Evolutionary conservation across 371 early-diverging fungal genomes (phyloP), one percentile per base, ranked within the genome.

Genomic region (Mucor mucedo): DNA sequence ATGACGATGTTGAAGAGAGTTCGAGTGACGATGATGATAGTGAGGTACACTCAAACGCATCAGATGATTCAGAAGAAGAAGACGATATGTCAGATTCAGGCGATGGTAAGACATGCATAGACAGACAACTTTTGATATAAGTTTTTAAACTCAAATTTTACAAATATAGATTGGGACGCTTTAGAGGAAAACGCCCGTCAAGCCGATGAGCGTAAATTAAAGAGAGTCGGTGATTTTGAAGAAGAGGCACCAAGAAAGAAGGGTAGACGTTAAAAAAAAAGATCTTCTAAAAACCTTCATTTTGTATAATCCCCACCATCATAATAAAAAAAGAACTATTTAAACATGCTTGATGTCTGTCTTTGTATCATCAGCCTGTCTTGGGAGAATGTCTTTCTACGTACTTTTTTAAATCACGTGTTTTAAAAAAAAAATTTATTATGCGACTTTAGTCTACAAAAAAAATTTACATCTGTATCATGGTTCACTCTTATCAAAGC

Each of bases 131-230:
- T 21, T 21, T 21, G 21, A 21, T 21, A 21, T 21, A 21, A 21
- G 21, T 21, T 21, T 21, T 21, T 21, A 21, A 21, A 21, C 21
- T 21, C 21, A 29, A 58, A 7, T 16, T 32, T 27, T 2, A 39
- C 50, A 14, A 27, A 57, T 35, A 32, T 58, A 71, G 88, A 93
- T 67, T 94, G 94, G 94, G 93, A 93, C 62, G 89, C 85, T 52
- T 77, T 91, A 38, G 94, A 94, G 66, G 88, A 85, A 60, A 87
- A 93, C 69, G 93, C 93, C 27, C 80, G 84, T 64, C 78, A 81
- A 68, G 86, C 86, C 62, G 86, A 86, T 60, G 86, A 86, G 59
- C 81, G 83, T 56, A 86, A 84, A 69, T 52, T 63, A 63, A 84
- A 75, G 69, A 69, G 66, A 67, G 63, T 66, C 33, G 78, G 74